phyloP scores from a whole-genome alignment of 1,284 basidiomycete species.

The Trametes hirsuta region DNA sequence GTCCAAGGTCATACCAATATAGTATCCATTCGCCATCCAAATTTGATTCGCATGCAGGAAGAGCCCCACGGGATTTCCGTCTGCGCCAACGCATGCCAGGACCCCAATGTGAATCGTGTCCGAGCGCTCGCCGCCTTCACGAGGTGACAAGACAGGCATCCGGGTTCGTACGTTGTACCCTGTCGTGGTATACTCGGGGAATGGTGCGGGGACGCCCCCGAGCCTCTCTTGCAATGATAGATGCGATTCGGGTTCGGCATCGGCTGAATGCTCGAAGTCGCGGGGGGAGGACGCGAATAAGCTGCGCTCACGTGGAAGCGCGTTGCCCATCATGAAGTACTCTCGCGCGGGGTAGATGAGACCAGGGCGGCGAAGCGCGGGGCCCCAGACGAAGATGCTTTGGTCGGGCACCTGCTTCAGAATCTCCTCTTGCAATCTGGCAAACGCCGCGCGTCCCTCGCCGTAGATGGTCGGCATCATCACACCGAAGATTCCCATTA shows the following conservation, averaged over 20 bases:
- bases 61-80: background rate
- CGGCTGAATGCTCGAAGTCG: background rate
- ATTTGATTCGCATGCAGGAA: background rate
- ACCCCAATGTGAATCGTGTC: background rate
- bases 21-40: background rate
- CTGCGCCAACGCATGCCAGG: background rate
- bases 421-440: background rate
- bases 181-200: background rate
- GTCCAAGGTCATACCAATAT: background rate
- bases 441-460: background rate
- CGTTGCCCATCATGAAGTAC: background rate
- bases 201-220: background rate
- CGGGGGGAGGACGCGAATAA: background rate
- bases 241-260: background rate
- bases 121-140: background rate
- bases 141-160: background rate
- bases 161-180: background rate
- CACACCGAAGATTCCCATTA: background rate
- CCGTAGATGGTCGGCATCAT: slow-evolving; percentile 3
- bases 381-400: background rate
- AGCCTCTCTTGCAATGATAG: background rate
- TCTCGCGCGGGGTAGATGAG: background rate
- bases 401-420: background rate
- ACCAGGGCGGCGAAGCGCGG: background rate
- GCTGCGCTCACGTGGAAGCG: background rate